Base-by-base conservation (phyloP, 1,284 basidiomycete genomes). In the Jaminaea rosea region DNA sequence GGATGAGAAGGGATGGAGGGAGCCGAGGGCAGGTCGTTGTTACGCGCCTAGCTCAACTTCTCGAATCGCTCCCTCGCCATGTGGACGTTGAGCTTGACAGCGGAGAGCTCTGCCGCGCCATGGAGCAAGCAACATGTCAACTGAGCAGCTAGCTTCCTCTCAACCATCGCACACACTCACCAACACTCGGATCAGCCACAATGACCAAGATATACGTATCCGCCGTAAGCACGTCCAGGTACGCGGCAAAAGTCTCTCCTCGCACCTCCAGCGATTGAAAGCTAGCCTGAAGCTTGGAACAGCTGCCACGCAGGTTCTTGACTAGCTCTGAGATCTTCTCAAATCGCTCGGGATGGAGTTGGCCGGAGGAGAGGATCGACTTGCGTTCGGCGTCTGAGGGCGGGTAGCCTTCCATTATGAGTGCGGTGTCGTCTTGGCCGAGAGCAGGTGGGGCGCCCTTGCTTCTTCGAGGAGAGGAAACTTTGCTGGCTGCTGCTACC, bases 241-340 rank as follows among this genome's bases (percentile, higher is more conserved):
- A 88, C 1, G 91, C 88, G 0, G 87, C 87, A 67, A 88, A 92
- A 2, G 55, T 57, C 15, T 56, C 56, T 3, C 69, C 65, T n/a
- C 66, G 70, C 34, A 76, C 62, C 34, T 76, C 65, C 17, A 75
- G 56, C 9, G 67, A 67, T 50, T 74, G 67, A 31, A 73, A 72
- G 1, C 57, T 47, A 15, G 60, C 56, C 45, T 62, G 56, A 13
- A 67, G 53, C 37, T 65, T 62, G 23, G 56, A 62, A 49, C 21
- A 32, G 41, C 19, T 28, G 29, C 3, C 28, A 9, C 39, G 24
- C 24, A 49, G 94, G 2, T 84, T 83, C 76, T 97, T 97, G 77
- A 97, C 85, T 54, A 96, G 82, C 73, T 96, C 90, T 6, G 87
- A 91, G 26, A 93, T 92, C 58, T 91, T 87, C 77, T 97, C 93